Evolutionary conservation across 345 rosid genomes (phyloP), one percentile per base, ranked within the genome.

Genomic region (Punica granatum): DNA sequence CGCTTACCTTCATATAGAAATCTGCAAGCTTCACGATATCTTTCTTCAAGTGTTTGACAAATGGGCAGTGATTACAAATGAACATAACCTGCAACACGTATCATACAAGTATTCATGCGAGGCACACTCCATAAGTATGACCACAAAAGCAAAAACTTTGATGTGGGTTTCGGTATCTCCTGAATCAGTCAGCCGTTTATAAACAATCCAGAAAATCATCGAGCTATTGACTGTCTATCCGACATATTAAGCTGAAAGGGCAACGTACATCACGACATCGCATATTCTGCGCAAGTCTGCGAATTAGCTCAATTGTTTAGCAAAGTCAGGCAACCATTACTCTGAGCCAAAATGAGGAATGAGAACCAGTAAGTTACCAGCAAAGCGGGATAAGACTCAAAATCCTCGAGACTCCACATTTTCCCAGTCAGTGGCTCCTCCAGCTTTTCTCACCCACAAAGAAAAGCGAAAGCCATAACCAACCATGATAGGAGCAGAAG

Each of bases 31-130:
- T 90, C 68, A 77, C 90, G 58, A 90, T 66, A 72, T 85, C 88
- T 75, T 92, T 90, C 88, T 88, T 87, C 82, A 90, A 75, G 79
- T 84, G 97, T 74, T 74, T 88, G 70, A 92, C 98, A 87, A 92
- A 92, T 0, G 98, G 93, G 76, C 98, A 92, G 77, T 90, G 98
- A 67, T 90, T 90, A 81, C 94, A 92, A 37, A 90, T 79, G 73
- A 90, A 90, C 92, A 92, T 87, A 69, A 88, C 97, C 93, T 90
- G 80, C 69, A 71, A 39, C 61, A 68, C 65, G 58, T 28, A 66
- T 26, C 9, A 15, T 26, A 39, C 35, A 49, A 36, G 44, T 37
- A 37, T 37, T 37, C 11, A 4, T 11, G 6, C 41, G 6, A 37
- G n/a, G 41, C 41, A 18, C 8, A 63, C 18, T 46, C 35, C 12